These are phyloP conservation scores for Leishmania turanica DNA, from an alignment of 208 protist genomes.

Conservation along the genomic window DNA sequence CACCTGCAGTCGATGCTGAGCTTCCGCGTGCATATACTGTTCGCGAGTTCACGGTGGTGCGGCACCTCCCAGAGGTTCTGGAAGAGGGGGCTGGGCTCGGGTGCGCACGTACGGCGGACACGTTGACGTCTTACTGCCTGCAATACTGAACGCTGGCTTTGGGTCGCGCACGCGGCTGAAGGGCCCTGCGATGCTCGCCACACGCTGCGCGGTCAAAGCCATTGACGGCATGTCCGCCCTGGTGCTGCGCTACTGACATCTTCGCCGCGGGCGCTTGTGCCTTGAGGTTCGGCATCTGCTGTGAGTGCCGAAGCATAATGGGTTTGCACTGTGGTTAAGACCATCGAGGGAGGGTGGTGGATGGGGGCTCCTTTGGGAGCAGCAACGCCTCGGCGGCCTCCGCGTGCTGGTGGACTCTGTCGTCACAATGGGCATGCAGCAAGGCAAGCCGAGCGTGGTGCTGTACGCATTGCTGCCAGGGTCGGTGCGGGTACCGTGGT, in stretches of 20 bases:
- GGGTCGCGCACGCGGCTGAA: constrained; percentile 26
- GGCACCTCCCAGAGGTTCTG: constrained; percentile 29
- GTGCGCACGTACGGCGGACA: constrained; percentile 42
- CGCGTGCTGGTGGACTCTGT: constrained; percentile 39
- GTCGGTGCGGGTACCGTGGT: constrained; percentile 18
- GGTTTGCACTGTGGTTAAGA: constrained; percentile 39
- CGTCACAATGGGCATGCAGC: constrained; percentile 30
- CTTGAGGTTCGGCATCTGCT: constrained; percentile 38
- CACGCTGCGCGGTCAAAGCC: constrained; percentile 40
- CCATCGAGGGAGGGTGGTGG: background rate
- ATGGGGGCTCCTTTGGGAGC: constrained; percentile 25
- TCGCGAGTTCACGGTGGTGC: constrained; percentile 3
- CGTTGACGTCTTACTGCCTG: constrained; percentile 42
- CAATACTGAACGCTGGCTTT: constrained; percentile 48
- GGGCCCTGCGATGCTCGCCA: constrained; percentile 40
- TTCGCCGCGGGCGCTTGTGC: constrained; percentile 46
- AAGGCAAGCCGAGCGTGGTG: constrained; percentile 20
- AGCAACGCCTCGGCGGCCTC: constrained; percentile 31
- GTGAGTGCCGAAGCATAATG: constrained; percentile 39
- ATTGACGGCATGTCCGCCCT: constrained; percentile 24
- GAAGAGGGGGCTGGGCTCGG: constrained; percentile 24
- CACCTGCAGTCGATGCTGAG: constrained; percentile 34
- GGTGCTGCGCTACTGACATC: constrained; percentile 19
- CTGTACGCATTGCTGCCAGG: constrained; percentile 40
- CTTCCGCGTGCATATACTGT: constrained; percentile 22